Conservation (phyloP, 1,284 basidiomycete species). For the Sphagnurus paluster region DNA sequence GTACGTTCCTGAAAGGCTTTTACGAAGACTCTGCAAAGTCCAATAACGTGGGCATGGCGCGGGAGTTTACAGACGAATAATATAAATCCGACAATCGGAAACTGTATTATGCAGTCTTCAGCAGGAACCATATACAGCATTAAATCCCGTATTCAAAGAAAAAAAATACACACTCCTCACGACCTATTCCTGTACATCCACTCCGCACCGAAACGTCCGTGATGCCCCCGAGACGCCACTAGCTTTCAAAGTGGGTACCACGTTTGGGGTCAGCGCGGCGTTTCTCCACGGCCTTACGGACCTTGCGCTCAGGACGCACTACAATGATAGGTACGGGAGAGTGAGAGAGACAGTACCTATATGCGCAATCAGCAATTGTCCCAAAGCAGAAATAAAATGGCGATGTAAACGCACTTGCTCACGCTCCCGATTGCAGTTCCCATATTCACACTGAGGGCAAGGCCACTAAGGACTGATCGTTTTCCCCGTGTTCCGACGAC, state of each 20-base stretch:
- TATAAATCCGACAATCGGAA: too few relatives aligned
- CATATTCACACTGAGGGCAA: constrained; percentile 40
- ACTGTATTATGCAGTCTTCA: too few relatives aligned
- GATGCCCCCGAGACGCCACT: too few relatives aligned
- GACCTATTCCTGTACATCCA: too few relatives aligned
- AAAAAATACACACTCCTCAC: too few relatives aligned
- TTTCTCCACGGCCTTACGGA: constrained; percentile 79
- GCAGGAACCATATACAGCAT: too few relatives aligned
- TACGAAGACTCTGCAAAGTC: too few relatives aligned
- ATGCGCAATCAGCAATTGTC: not conserved
- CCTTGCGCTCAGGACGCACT: constrained; percentile 84
- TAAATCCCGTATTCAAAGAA: too few relatives aligned
- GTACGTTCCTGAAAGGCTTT: too few relatives aligned
- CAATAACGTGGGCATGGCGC: too few relatives aligned
- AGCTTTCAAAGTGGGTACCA: constrained; percentile 71
- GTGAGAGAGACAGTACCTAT: constrained; percentile 77
- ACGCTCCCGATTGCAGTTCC: constrained; percentile 64
- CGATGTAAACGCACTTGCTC: constrained; percentile 42
- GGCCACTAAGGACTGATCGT: constrained; percentile 34
- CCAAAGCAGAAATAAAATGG: not conserved
- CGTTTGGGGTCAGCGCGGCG: constrained; percentile 83
- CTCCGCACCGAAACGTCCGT: too few relatives aligned
- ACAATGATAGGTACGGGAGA: constrained; percentile 93
- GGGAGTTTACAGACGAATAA: too few relatives aligned
- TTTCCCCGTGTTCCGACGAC: constrained; percentile 91